Evolutionary conservation across 495 filamentous ascomycete genomes (phyloP).

Genomic region (Jackrogersella multiformis): DNA sequence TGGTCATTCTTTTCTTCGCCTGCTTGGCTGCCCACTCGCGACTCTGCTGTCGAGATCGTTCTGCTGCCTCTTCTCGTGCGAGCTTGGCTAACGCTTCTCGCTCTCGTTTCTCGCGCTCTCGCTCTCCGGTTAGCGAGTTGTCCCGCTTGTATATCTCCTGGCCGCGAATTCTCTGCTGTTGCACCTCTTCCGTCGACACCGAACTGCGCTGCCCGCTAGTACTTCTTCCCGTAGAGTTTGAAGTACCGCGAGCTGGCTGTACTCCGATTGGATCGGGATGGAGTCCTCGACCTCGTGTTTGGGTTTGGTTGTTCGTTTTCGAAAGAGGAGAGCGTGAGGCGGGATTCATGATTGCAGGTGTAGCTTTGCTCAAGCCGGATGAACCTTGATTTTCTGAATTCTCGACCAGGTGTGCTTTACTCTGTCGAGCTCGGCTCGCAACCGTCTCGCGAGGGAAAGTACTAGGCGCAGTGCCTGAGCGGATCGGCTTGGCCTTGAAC

Average conservation of each 20-base stretch:
- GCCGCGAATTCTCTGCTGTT: conserved; percentile 63
- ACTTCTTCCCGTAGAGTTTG: conserved; percentile 51
- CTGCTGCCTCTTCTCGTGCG: conserved; percentile 70
- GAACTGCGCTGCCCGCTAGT: conserved; percentile 54
- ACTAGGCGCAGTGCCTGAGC: conserved; percentile 51
- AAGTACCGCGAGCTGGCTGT: conserved; percentile 47
- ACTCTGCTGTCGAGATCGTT: conserved; percentile 68
- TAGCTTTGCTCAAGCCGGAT: conserved; percentile 29
- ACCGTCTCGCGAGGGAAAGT: conserved; percentile 61
- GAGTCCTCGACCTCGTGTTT: conserved; percentile 38
- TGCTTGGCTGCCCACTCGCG: conserved; percentile 78
- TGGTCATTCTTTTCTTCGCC: conserved; percentile 43
- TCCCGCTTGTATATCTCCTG: conserved; percentile 70
- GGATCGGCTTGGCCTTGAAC: conserved; percentile 72
- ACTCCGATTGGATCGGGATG: conserved; percentile 20
- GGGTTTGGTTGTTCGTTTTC: conserved; percentile 36
- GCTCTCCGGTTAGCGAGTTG: conserved; percentile 56
- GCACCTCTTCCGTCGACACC: conserved; percentile 59
- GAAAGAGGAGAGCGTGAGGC: conserved; percentile 35
- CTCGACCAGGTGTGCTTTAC: conserved; percentile 46
- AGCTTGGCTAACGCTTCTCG: conserved; percentile 66
- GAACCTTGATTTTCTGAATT: conserved; percentile 24
- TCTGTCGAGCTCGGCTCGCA: conserved; percentile 67
- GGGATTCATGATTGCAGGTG: conserved; percentile 3
- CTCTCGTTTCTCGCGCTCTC: conserved; percentile 62